Base-by-base conservation (phyloP, 2,329 filamentous ascomycete genomes). In the Penicillium glabrum region DNA sequence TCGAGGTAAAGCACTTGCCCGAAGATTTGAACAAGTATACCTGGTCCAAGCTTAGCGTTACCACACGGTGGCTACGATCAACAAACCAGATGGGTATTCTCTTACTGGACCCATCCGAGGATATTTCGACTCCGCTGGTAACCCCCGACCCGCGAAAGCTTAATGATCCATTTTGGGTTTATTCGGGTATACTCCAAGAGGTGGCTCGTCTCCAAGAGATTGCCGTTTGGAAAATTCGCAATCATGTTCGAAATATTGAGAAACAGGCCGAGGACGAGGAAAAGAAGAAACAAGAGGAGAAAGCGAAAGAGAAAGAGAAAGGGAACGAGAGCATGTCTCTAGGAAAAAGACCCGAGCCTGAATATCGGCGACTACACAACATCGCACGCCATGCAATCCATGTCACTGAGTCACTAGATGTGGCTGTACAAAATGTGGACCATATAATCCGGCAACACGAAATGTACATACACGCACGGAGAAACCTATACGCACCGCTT, bases 351-450 rank as follows among this genome's bases (percentile, higher is more conserved):
- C 61, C 61, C 5, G 48, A 58, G 31, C 63, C 62, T 3, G 47
- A 69, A 50, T 70, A 69, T 35, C 59, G 61, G 24, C 50, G 41
- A 23, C 55, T 71, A 3, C 69, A 73, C 47, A 65, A 72, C 21
- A 63, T 70, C 21, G 66, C 67, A 14, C 61, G 70, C 16, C 71
- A 73, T 53, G 65, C 65, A n/a, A 69, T 72, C 16, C 69, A 72
- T 47, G 64, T 67, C n/a, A 67, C 60, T 2, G 69, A 72, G 56
- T 62, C 69, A 0, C 61, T 73, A 9, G 63, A 67, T 11, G 62
- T 71, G 23, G 57, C 65, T 6, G 54, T 64, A 5, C 62, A 66
- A 43, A 70, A 58, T 13, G 31, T 71, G 16, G 54, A 61, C 10
- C 58, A 64, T 13, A 63, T 73, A 9, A 45, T 67, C 21, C 46